Percentiles rank a stretch among this genome's conserved stretches.
These are phyloP conservation scores for Pseudocercospora eumusae DNA, from an alignment of 2,329 filamentous ascomycete genomes.

Conservation along the genomic window DNA sequence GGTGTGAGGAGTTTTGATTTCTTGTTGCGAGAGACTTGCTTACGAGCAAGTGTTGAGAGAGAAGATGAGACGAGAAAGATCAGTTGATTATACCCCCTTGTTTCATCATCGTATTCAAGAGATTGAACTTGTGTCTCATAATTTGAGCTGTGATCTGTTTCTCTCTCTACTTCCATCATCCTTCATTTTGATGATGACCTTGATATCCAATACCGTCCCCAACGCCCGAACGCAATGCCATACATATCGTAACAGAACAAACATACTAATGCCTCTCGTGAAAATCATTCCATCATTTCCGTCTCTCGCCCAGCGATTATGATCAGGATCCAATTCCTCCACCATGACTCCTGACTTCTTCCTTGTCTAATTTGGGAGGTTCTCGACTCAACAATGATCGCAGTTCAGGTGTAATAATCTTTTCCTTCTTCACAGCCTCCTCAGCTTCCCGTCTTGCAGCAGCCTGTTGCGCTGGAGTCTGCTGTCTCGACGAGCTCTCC, in stretches of 20 bases:
- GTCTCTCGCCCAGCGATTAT: background rate
- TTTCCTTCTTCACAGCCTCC: conserved; percentile 25
- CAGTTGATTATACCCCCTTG: background rate
- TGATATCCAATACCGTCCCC: background rate
- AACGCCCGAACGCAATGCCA: background rate
- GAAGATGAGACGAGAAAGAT: background rate
- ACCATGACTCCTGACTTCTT: conserved; percentile 41
- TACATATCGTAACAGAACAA: background rate
- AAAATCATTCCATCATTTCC: background rate
- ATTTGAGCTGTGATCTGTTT: background rate
- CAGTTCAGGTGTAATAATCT: conserved; percentile 61
- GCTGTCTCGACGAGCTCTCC: conserved; percentile 10
- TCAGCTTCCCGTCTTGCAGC: conserved; percentile 44
- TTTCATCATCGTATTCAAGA: background rate
- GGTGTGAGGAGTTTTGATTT: background rate
- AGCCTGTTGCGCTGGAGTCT: conserved; percentile 23
- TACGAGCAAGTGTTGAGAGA: background rate
- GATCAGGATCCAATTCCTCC: conserved; percentile 7
- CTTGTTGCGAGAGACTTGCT: background rate
- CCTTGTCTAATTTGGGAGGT: conserved; percentile 53
- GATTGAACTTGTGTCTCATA: background rate
- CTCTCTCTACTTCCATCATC: background rate
- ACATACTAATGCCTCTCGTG: background rate
- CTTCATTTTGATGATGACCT: background rate
- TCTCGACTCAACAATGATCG: conserved; percentile 63